Conservation (phyloP, 352 stramenopile genomes). For the Bremia lactucae region DNA sequence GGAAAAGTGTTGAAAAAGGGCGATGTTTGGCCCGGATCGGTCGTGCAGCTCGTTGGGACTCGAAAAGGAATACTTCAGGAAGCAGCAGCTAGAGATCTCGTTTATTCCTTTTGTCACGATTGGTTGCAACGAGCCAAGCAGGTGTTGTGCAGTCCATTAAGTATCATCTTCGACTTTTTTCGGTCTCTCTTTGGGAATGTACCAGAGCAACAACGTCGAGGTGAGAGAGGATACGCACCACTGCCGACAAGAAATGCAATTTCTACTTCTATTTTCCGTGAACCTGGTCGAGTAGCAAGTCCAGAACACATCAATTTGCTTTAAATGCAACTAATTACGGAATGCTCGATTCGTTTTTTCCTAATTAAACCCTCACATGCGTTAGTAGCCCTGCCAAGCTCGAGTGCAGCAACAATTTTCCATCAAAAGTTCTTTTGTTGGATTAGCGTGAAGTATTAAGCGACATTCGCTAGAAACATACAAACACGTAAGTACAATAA, state of each 20-base stretch:
- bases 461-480: slow-evolving; percentile 41
- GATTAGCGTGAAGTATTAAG: slow-evolving; percentile 59
- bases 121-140: slow-evolving; percentile 34
- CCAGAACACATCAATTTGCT: slow-evolving; percentile 34
- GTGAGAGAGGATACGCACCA: slow-evolving; percentile 35
- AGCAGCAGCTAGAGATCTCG: slow-evolving; percentile 4
- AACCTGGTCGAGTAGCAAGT: slow-evolving; percentile 39
- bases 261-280: slow-evolving; percentile 31
- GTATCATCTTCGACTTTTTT: slow-evolving; percentile 57
- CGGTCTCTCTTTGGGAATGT: slow-evolving; percentile 45
- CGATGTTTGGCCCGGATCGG: slow-evolving; percentile 67
- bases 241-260: slow-evolving; percentile 17
- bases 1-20: slow-evolving; percentile 76
- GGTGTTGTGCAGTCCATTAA: slow-evolving; percentile 63
- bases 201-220: slow-evolving; percentile 12
- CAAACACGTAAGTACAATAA: slow-evolving; percentile 2
- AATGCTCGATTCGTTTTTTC: slow-evolving; percentile 1
- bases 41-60: slow-evolving; percentile 78
- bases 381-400: slow-evolving; percentile 64
- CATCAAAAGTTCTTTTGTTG: slow-evolving; percentile 33
- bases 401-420: slow-evolving; percentile 53
- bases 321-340: slow-evolving; percentile 6
- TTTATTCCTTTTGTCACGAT: slow-evolving; percentile 19
- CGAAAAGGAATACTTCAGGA: slow-evolving; percentile 24
- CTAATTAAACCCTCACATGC: slow-evolving; percentile 36